Percentiles rank a stretch among this genome's conserved stretches.
phyloP scores from a whole-genome alignment of 768 basidiomycete species.

The Leccinellum luteum region DNA sequence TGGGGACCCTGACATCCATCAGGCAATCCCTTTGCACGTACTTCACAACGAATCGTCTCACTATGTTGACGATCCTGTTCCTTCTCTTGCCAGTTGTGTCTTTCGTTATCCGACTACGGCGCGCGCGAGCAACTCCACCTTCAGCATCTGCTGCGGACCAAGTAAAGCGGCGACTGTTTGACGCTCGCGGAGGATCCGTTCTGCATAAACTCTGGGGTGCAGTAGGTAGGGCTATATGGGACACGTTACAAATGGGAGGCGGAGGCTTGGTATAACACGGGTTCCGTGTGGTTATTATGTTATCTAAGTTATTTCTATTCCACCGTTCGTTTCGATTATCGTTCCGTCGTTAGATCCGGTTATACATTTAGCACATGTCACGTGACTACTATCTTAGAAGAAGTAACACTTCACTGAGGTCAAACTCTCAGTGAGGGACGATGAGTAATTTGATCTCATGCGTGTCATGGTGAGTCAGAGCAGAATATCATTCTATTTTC shows the following conservation, averaged over 20 bases:
- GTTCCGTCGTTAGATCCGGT: no score
- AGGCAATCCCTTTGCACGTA: constrained; percentile 49
- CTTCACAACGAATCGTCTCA: constrained; percentile 44
- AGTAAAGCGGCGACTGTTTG: constrained; percentile 54
- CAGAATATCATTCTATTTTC: not conserved
- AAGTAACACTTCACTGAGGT: not conserved
- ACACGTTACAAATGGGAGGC: constrained; percentile 75
- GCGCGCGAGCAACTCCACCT: constrained; percentile 30
- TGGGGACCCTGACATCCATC: constrained; percentile 39
- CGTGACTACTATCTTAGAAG: constrained; percentile 9
- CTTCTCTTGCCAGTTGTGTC: constrained; percentile 43
- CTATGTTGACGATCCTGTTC: constrained; percentile 43
- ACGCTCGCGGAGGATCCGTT: constrained; percentile 36
- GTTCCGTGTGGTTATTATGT: not conserved
- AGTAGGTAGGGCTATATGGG: constrained; percentile 49
- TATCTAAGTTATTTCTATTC: constrained; percentile 13
- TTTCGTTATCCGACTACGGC: constrained; percentile 50
- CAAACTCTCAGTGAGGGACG: constrained; percentile 1
- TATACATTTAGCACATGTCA: constrained; percentile 6
- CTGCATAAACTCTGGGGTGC: constrained; percentile 50
- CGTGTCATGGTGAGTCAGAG: constrained; percentile 49
- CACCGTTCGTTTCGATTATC: no score
- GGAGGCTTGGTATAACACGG: constrained; percentile 60
- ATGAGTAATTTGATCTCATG: constrained; percentile 80
- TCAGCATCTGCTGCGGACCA: constrained; percentile 48